These are phyloP conservation scores for Abelmoschus esculentus DNA, from an alignment of 345 rosid species.

Conservation along the genomic window DNA sequence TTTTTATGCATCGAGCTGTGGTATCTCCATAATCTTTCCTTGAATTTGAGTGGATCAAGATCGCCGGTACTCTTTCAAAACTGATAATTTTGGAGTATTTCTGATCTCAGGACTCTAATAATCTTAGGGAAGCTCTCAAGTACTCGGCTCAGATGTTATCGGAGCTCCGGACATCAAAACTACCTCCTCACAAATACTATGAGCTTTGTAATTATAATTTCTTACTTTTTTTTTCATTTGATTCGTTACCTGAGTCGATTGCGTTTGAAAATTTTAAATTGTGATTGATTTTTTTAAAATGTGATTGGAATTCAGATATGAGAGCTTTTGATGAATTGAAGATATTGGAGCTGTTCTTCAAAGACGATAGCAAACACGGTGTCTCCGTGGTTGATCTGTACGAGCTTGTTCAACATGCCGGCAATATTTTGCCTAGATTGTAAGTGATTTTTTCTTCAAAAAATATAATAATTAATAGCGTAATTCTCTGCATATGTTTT, in stretches of 20 bases:
- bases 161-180: slow-evolving; percentile 88
- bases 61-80: neutral
- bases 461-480: neutral
- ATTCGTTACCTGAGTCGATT: slow-evolving; percentile 9
- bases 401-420: slow-evolving; percentile 94
- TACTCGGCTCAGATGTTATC: slow-evolving; percentile 88
- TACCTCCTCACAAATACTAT: slow-evolving; percentile 85
- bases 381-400: slow-evolving; percentile 69
- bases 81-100: slow-evolving; percentile 5
- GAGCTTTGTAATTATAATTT: slow-evolving; percentile 48
- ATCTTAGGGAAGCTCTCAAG: slow-evolving; percentile 81
- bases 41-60: neutral
- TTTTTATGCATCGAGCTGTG: slow-evolving; percentile 83
- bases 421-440: slow-evolving; percentile 86
- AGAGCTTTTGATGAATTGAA: slow-evolving; percentile 82
- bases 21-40: slow-evolving; percentile 19
- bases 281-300: slow-evolving; percentile 6
- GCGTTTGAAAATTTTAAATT: neutral
- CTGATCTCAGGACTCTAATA: slow-evolving; percentile 28
- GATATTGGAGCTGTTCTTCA: slow-evolving; percentile 77
- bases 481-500: neutral
- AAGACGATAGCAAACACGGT: slow-evolving; percentile 72
- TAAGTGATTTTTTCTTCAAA: slow-evolving; percentile 23
- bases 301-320: slow-evolving; percentile 46
- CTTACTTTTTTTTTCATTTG: neutral